Conservation (phyloP, 768 basidiomycete genomes). For the Russula emetica region DNA sequence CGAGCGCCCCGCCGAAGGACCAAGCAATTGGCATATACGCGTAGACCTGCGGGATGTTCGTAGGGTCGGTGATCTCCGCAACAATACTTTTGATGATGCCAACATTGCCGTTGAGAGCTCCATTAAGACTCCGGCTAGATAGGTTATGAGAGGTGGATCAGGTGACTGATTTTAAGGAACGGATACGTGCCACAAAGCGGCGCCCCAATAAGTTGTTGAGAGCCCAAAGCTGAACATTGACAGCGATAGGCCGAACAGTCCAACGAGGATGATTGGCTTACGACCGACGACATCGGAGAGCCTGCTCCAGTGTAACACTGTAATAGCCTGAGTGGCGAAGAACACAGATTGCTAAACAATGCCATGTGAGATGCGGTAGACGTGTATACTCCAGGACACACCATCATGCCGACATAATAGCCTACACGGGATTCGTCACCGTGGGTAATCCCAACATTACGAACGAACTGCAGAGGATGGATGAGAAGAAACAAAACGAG, state of each 20-base stretch:
- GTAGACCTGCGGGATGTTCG: conserved; percentile 65
- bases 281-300: conserved; percentile 68
- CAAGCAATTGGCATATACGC: conserved; percentile 59
- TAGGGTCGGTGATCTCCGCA: conserved; percentile 66
- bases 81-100: conserved; percentile 73
- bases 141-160: neutral
- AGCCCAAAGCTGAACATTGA: conserved; percentile 76
- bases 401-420: conserved; percentile 76
- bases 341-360: conserved; percentile 64
- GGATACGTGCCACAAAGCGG: conserved; percentile 44
- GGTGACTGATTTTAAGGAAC: neutral
- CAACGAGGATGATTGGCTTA: conserved; percentile 67
- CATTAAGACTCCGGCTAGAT: conserved; percentile 60
- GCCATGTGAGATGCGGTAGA: conserved; percentile 15
- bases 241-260: conserved; percentile 56
- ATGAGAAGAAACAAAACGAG: neutral
- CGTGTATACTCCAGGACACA: conserved; percentile 32
- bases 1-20: conserved; percentile 43
- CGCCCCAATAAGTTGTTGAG: conserved; percentile 62
- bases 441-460: conserved; percentile 61
- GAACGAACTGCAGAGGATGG: conserved; percentile 46
- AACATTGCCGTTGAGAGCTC: conserved; percentile 66
- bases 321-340: conserved; percentile 68
- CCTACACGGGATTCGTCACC: conserved; percentile 69
- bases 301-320: conserved; percentile 72